phyloP scores from a whole-genome alignment of 1,284 basidiomycete species.

The Naganishia liquefaciens region DNA sequence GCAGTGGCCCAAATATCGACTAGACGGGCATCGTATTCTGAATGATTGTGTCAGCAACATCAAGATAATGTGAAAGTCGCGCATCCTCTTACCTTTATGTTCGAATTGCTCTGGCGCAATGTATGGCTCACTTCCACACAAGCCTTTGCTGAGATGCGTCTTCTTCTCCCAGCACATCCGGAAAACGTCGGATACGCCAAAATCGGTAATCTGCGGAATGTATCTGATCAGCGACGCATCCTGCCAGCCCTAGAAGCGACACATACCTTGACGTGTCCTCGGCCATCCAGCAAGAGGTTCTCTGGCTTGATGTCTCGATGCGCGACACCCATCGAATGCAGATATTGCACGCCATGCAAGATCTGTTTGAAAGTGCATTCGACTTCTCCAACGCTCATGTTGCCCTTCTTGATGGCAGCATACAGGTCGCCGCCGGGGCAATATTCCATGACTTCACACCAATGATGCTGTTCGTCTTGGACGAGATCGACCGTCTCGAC shows the following conservation, averaged over 20 bases:
- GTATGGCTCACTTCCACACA: slow-evolving; percentile 97
- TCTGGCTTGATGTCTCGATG: slow-evolving; percentile 99
- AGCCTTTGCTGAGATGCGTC: slow-evolving; percentile 92
- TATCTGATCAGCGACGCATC: slow-evolving; percentile 15
- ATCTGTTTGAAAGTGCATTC: slow-evolving; percentile 99
- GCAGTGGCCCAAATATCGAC: slow-evolving; percentile 95
- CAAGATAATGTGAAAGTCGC: background rate
- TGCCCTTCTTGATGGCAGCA: slow-evolving; percentile 95
- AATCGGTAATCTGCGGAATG: slow-evolving; percentile 85
- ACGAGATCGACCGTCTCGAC: slow-evolving; percentile 99
- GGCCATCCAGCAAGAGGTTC: slow-evolving; percentile 89
- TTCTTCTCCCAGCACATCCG: slow-evolving; percentile 97
- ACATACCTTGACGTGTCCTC: slow-evolving; percentile 80
- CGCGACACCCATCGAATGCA: slow-evolving; percentile 94
- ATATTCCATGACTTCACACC: slow-evolving; percentile 99
- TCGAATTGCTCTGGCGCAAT: slow-evolving; percentile 98
- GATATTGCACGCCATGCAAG: slow-evolving; percentile 79
- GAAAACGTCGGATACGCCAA: slow-evolving; percentile 97
- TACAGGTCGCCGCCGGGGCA: slow-evolving; percentile 96
- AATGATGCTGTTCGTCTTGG: slow-evolving; percentile 91
- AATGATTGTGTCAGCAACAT: background rate
- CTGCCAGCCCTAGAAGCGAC: background rate
- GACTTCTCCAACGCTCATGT: slow-evolving; percentile 90
- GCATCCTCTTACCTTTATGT: slow-evolving; percentile 75
- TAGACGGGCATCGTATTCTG: slow-evolving; percentile 94